Evolutionary conservation across 2,329 filamentous ascomycete species (phyloP), one percentile per base, ranked within the genome.

Genomic region (Xylaria polymorpha): DNA sequence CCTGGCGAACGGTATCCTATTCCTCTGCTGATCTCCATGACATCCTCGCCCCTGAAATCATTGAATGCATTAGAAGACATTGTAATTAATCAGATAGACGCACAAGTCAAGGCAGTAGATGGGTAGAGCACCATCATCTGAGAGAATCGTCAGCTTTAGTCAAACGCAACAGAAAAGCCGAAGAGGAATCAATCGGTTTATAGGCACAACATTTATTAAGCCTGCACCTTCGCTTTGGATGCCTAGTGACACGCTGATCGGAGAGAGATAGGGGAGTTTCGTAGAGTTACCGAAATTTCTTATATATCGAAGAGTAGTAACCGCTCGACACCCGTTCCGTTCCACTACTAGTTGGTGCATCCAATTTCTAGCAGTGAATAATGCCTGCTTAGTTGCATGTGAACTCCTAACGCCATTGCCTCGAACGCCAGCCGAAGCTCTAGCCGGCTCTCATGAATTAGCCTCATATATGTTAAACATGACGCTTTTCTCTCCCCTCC

Each of bases 341-440:
- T 43, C 25, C 14, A 14, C 10, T 51, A 35, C 65, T 39, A 5
- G 12, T 56, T 39, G 10, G 14, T 48, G 29, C 44, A 59, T 20
- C 44, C 32, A 41, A 55, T 50, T 22, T 61, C 9, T 64, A 44
- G 29, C 39, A 14, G 32, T 48, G 37, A 62, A 29, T 14, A 46
- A 60, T 61, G 58, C 41, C 55, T 61, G 55, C 32, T 62, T 56
- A 25, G 63, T 58, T 44, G 51, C 25, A 65, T 44, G 48, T 29
- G 43, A 62, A 70, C 61, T 43, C 60, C 64, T 14, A 65, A 67
- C 64, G 61, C 69, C 67, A 41, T 55, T 64, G 37, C 61, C 62
- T 51, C 32, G 9, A 68, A 70, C 66, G 68, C 65, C 68, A 46
- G 44, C 44, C 39, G 18, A 62, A 64, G 39, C 35, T 64, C 12